Evolutionary conservation across 805 yeast genomes (phyloP), one percentile per base, ranked within the genome.

Genomic region (Pichia membranifaciens): DNA sequence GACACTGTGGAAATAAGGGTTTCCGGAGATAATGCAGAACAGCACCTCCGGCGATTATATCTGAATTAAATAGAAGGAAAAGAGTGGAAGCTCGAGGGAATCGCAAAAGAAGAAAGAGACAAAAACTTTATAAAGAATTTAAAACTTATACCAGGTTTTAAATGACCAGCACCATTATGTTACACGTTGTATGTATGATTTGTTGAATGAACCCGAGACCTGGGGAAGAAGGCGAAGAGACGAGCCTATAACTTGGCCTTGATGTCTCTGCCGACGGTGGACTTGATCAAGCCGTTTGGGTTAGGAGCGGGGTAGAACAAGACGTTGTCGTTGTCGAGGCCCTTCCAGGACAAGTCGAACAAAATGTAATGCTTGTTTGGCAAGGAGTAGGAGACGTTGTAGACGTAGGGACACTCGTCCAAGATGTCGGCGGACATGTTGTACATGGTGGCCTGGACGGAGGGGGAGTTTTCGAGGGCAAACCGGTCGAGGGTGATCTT

Each of bases 401-500:
- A 76, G 47, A 90, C 73, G 50, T 71, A 71, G 3, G 81, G 73
- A 47, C 78, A 83, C 44, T 58, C 60, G 43, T 69, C 72, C 61
- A 90, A 75, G 54, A 90, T 87, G 53, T 78, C 80, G 54, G 79
- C 74, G 35, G 86, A 76, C 93, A 90, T 90, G 75, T 88, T 86
- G 74, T 79, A 90, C 96, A 90, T 91, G 50, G 96, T 90, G 40
- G 96, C 96, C 72, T 90, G 97, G 41, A 90, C 97, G 22, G 95
- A 85, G n/a, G 96, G 80, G 9, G 96, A 87, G 66, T 87, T 80
- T 67, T 90, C 96, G 43, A 76, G 65, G 16, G 96, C 96, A 67
- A 90, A 90, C 50, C 75, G 73, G 46, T 79, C 83, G 58, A 89
- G 74, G 1, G 96, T 88, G 58, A 78, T 75, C 35, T 70, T 71